A percentile compares a stretch with the other conserved stretches of the same genome.
phyloP scores from a whole-genome alignment of 2,329 filamentous ascomycete genomes.

The Stachybotrys echinatus region DNA sequence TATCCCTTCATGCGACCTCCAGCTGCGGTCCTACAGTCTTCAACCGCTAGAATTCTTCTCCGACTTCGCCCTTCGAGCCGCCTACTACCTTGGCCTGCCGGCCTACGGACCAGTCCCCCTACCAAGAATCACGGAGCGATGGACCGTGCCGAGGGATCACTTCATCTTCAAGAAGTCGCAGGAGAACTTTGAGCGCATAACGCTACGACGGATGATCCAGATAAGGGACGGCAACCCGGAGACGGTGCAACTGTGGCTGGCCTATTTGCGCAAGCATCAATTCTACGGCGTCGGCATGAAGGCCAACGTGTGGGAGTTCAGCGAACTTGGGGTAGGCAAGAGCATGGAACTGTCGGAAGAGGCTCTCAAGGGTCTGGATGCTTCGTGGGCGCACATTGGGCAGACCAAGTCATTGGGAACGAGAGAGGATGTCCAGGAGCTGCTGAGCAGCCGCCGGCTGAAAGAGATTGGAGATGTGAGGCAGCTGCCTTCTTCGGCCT shows the following conservation, averaged over 20 bases:
- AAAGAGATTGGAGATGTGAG: conserved; percentile 27
- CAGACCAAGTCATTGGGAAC: conserved; percentile 45
- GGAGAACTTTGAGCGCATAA: conserved; percentile 95
- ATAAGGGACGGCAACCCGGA: conserved; percentile 89
- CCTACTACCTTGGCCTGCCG: conserved; percentile 86
- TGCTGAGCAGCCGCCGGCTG: conserved; percentile 48
- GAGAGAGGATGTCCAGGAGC: conserved; percentile 51
- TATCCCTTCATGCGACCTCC: conserved; percentile 82
- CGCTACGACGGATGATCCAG: conserved; percentile 78
- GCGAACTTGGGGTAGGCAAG: conserved; percentile 51
- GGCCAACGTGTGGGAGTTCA: conserved; percentile 92
- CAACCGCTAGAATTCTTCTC: conserved; percentile 91
- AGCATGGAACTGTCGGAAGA: conserved; percentile 16
- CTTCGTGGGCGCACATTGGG: conserved; percentile 51
- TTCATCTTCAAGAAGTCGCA: conserved; percentile 98
- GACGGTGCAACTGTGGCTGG: conserved; percentile 85
- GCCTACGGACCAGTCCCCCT: conserved; percentile 82
- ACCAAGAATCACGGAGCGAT: conserved; percentile 81
- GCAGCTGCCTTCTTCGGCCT: conserved; percentile 8
- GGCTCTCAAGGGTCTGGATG: conserved; percentile 27
- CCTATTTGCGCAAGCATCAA: conserved; percentile 85
- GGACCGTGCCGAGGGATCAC: conserved; percentile 83
- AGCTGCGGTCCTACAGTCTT: conserved; percentile 84
- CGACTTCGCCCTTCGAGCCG: conserved; percentile 90
- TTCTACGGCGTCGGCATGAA: conserved; percentile 99